These are phyloP conservation scores for Wakefieldia striispora DNA, from an alignment of 768 basidiomycete species.

Conservation along the genomic window DNA sequence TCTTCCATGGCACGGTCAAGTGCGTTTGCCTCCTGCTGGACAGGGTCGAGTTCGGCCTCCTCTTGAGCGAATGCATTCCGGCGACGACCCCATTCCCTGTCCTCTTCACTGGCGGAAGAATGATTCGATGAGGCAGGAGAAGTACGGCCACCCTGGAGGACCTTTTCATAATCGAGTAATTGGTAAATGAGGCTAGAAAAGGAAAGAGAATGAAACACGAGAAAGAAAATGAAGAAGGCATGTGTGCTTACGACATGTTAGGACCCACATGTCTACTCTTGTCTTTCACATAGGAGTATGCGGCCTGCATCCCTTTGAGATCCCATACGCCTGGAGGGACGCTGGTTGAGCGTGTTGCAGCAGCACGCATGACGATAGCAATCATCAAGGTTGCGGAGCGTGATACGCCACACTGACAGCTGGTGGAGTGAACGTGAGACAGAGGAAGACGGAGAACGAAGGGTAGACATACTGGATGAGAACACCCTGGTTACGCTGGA, in stretches of 20 bases:
- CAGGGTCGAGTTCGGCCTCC: slow-evolving; percentile 47
- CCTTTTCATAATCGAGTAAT: slow-evolving; percentile 86
- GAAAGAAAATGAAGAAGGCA: slow-evolving; percentile 22
- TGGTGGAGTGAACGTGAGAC: slow-evolving; percentile 39
- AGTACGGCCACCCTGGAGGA: slow-evolving; percentile 48
- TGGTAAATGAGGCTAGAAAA: slow-evolving; percentile 82
- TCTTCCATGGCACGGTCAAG: slow-evolving; percentile 89
- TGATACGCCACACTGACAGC: slow-evolving; percentile 93
- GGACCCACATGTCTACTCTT: slow-evolving; percentile 88
- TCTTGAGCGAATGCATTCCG: slow-evolving; percentile 50
- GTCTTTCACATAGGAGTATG: slow-evolving; percentile 86
- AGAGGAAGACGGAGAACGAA: slow-evolving; percentile 5
- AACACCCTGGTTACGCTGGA: slow-evolving; percentile 74
- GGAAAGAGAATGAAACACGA: slow-evolving; percentile 21
- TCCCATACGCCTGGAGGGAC: slow-evolving; percentile 77
- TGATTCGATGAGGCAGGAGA: slow-evolving; percentile 55
- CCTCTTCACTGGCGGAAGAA: slow-evolving; percentile 58
- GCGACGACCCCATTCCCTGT: slow-evolving; percentile 79
- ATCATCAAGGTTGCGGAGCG: slow-evolving; percentile 88
- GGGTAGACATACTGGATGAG: slow-evolving; percentile 72
- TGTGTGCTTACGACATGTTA: slow-evolving; percentile 83
- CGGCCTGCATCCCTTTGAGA: slow-evolving; percentile 84
- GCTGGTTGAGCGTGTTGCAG: slow-evolving; percentile 59
- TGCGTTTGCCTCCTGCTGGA: slow-evolving; percentile 77
- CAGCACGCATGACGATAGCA: slow-evolving; percentile 92